Conservation (phyloP, 2,329 filamentous ascomycete species). For the Chalara sp. region DNA sequence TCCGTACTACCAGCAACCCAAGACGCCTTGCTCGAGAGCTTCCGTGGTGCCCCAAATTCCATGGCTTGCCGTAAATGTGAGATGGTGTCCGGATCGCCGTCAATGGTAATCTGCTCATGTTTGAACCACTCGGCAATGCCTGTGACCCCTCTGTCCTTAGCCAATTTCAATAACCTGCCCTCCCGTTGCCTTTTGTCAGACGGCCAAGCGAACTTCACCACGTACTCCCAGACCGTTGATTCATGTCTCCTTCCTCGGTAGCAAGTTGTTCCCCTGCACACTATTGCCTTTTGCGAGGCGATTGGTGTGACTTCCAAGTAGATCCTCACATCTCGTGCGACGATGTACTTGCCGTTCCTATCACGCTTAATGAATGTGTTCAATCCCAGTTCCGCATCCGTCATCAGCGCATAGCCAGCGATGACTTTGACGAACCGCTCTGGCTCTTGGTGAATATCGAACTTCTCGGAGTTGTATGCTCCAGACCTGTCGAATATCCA, state of each 20-base stretch:
- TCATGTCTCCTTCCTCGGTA: conserved; percentile 10
- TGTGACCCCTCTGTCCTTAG: conserved; percentile 19
- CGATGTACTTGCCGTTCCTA: conserved; percentile 12
- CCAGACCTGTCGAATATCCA: conserved; percentile 30
- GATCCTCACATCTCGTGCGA: conserved; percentile 11
- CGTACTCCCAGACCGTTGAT: conserved; percentile 14
- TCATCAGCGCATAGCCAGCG: conserved; percentile 26
- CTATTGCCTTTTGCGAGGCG: conserved; percentile 15
- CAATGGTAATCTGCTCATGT: conserved; percentile 23
- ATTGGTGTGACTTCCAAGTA: conserved; percentile 14
- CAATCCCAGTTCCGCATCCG: conserved; percentile 24
- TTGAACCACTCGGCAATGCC: conserved; percentile 23
- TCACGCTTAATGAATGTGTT: too few species aligned
- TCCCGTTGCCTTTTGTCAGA: too few species aligned
- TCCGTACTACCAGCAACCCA: conserved; percentile 14
- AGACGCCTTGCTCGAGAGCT: conserved; percentile 13
- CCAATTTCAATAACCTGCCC: conserved; percentile 21
- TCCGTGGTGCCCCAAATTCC: conserved; percentile 18
- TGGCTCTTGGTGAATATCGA: conserved; percentile 26
- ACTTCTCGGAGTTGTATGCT: too few species aligned
- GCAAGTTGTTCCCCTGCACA: too few species aligned
- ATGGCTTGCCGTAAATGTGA: conserved; percentile 17
- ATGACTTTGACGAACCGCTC: conserved; percentile 24
- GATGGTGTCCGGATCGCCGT: conserved; percentile 17
- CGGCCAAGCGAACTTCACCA: conserved; percentile 29